These are phyloP conservation scores for Colletotrichum orchidophilum DNA, from an alignment of 2,329 filamentous ascomycete genomes.

Conservation along the genomic window DNA sequence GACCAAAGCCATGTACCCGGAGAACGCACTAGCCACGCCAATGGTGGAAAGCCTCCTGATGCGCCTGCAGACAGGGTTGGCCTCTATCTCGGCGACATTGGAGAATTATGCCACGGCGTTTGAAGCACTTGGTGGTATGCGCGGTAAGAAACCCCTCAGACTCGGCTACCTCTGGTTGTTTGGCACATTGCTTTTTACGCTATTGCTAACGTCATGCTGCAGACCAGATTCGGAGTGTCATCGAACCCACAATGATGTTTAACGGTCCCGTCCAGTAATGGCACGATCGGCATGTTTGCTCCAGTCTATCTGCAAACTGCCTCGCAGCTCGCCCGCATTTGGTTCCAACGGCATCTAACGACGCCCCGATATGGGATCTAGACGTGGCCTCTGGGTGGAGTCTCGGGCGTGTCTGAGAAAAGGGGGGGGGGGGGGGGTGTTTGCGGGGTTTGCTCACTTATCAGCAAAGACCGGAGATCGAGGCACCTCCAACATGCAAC, in stretches of 20 bases:
- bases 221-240: conserved; percentile 40
- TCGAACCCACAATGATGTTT: conserved; percentile 37
- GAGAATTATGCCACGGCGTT: conserved; percentile 56
- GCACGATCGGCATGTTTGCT: conserved; percentile 9
- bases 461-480: conserved; percentile 28
- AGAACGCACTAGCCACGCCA: conserved; percentile 35
- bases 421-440: neutral
- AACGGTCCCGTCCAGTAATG: conserved; percentile 16
- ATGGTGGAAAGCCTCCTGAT: conserved; percentile 48
- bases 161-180: neutral
- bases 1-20: conserved; percentile 48
- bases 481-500: neutral
- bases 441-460: conserved; percentile 31
- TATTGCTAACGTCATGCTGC: conserved; percentile 15
- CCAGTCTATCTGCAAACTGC: neutral
- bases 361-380: conserved; percentile 12
- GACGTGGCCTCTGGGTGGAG: conserved; percentile 21
- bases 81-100: conserved; percentile 51
- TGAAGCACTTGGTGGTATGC: conserved; percentile 56
- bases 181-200: neutral
- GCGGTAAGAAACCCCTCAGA: conserved; percentile 44
- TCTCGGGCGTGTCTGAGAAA: neutral
- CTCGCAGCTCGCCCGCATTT: neutral
- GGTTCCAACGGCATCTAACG: neutral
- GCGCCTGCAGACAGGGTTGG: conserved; percentile 51